A percentile compares a stretch with the other conserved stretches of the same genome.
phyloP scores from a whole-genome alignment of 1,139 yeast genomes.

The Candida neerlandica region DNA sequence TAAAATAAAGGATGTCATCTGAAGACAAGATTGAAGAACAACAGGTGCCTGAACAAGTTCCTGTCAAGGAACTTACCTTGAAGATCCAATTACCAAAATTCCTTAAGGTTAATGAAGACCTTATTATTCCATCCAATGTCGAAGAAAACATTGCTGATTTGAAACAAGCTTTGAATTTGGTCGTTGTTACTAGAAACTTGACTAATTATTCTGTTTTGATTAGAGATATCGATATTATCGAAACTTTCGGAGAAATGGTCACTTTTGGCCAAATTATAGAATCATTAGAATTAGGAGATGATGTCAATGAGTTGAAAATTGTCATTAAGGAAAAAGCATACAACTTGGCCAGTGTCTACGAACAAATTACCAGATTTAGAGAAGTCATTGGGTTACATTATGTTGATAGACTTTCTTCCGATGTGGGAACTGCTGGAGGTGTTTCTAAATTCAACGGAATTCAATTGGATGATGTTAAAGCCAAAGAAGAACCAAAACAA shows the following conservation, averaged over 20 bases:
- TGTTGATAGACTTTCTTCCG: constrained; percentile 33
- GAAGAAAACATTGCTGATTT: constrained; percentile 61
- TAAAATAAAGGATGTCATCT: constrained; percentile 15
- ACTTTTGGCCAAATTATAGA: constrained; percentile 34
- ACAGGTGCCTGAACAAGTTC: constrained; percentile 17
- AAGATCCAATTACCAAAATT: constrained; percentile 36
- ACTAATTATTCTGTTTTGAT: constrained; percentile 59
- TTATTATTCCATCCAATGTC: constrained; percentile 22
- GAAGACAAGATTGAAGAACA: constrained; percentile 12
- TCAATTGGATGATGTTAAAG: constrained; percentile 27
- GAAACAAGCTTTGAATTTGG: constrained; percentile 55
- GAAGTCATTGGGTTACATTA: constrained; percentile 49
- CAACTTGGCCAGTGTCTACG: constrained; percentile 41
- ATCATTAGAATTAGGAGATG: constrained; percentile 24
- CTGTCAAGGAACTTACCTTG: constrained; percentile 27
- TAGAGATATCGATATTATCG: constrained; percentile 38
- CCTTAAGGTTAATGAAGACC: constrained; percentile 21
- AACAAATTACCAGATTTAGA: constrained; percentile 45
- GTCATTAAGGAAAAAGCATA: constrained; percentile 38
- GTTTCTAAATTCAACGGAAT: constrained; percentile 33
- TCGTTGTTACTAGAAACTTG: constrained; percentile 58
- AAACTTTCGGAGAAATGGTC: constrained; percentile 34
- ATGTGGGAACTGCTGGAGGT: constrained; percentile 30
- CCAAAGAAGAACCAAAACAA: constrained; percentile 12
- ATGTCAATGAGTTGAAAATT: constrained; percentile 23